Conservation (phyloP, 2,329 filamentous ascomycete genomes). For the Fusarium domesticum region DNA sequence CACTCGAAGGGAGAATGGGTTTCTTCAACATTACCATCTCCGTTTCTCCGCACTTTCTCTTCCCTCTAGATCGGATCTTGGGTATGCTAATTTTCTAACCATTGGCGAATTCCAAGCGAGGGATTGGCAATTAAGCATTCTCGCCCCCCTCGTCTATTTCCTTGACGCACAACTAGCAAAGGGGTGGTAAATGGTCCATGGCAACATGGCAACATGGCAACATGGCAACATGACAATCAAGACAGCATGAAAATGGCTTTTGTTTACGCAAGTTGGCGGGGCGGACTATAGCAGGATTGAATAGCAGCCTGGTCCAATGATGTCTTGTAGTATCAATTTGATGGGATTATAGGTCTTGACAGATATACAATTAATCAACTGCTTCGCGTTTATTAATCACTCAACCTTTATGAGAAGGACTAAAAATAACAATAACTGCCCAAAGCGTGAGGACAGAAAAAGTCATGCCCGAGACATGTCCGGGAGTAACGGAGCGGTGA, state of each 20-base stretch:
- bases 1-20: too few relatives aligned
- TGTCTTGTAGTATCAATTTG: conserved; percentile 7
- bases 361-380: too few relatives aligned
- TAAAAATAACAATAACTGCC: background rate
- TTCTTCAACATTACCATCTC: conserved; percentile 20
- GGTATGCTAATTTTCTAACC: too few relatives aligned
- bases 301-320: conserved; percentile 3
- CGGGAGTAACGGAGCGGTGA: conserved; percentile 1
- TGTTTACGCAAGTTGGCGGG: conserved; percentile 3
- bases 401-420: too few relatives aligned
- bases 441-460: conserved; percentile 10
- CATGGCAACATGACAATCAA: too few relatives aligned
- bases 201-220: too few relatives aligned
- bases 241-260: too few relatives aligned
- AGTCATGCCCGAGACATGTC: background rate
- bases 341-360: too few relatives aligned
- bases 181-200: too few relatives aligned
- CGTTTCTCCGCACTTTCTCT: conserved; percentile 23
- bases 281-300: background rate
- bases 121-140: conserved; percentile 1
- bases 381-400: too few relatives aligned
- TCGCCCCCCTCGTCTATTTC: background rate
- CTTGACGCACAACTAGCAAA: conserved; percentile 5
- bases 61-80: too few relatives aligned
- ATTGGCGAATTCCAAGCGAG: background rate